Evolutionary conservation across 768 basidiomycete genomes (phyloP), one percentile per base, ranked within the genome.

Genomic region (Polyporus arcularius): DNA sequence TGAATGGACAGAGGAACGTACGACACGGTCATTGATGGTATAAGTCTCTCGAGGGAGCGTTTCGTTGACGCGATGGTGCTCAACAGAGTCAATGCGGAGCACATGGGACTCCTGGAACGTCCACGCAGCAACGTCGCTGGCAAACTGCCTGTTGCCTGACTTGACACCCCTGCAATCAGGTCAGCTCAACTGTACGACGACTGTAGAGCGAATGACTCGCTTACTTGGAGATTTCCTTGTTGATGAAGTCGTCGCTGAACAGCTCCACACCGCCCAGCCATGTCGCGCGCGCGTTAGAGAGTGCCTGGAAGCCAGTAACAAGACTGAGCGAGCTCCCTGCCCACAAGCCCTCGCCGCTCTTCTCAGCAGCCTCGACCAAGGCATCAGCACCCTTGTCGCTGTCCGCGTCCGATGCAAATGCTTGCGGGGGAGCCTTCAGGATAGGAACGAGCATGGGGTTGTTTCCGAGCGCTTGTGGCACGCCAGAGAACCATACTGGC

Each of bases 271-370:
- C 88, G 5, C 96, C 96, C 5, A 88, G 80, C 77, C 92, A 96
- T 4, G 87, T 84, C 32, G 89, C 82, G 12, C 96, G 82, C 0
- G 88, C 88, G 64, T 89, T 92, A 59, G 84, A 84, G 21, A 80
- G 75, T 3, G 94, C 85, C 73, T 99, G 97, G 81, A 98, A 92
- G 6, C 93, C 96, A 6, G 89, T 89, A 30, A 95, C 93, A 30
- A 97, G 76, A 46, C 85, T 80, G 39, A 95, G 80, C 43, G 82
- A 79, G 62, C 84, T 85, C 8, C 96, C 96, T 0, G 91, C 91
- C 85, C 92, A 92, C 32, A 89, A 77, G 55, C 89, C 87, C 73
- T 93, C 89, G 18, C 94, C 87, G 53, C 83, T 84, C 70, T 84
- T 87, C 53, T 92, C 88, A 0, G 86, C 75, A 2, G 91, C 85